Base-by-base conservation (phyloP, 176 grass and related monocot genomes). In the Carex myosuroides region DNA sequence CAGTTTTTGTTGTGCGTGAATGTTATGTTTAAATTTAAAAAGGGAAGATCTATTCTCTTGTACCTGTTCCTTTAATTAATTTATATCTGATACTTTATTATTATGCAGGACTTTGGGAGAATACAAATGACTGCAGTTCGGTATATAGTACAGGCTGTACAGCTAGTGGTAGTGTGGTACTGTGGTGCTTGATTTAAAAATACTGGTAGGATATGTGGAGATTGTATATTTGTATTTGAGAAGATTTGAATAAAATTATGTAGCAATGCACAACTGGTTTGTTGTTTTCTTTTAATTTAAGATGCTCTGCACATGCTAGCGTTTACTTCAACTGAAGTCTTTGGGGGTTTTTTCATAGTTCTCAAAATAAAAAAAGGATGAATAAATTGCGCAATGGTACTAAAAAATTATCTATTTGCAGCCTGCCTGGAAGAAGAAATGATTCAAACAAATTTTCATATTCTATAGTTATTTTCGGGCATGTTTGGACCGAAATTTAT, bases 171-270 rank as follows among this genome's bases (percentile, higher is more conserved):
- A 63, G 22, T 42, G 37, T 12, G 21, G 62, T 69, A 63, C 44
- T 42, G 37, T 20, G 22, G 4, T 67, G 46, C 29, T 68, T 30
- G 20, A n/a, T 57, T 57, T 35, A 11, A 78, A 18, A 56, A 54
- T 55, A 8, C 4, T 12, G 44, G 16, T 32, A 26, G 60, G 35
- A 65, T 50, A 67, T 48, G 44, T 65, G 18, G 58, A 82, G 58
- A 44, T 66, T 62, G 44, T 82, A 26, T 61, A 3, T 67, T 66
- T 62, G 44, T 82, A 26, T 61, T 8, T 67, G n/a, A 68, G 61
- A 83, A 50, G 60, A 69, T 83, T 62, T 66, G 61, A 83, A 64
- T 83, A 83, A 29, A 81, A 66, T 66, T 64, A 7, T 83, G 41
- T 55, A 55, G 26, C 13, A 52, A 52, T 65, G 60, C 22, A 22